Base-by-base conservation (phyloP, 192 early-diverging fungal species). In the Backusella westeae region DNA sequence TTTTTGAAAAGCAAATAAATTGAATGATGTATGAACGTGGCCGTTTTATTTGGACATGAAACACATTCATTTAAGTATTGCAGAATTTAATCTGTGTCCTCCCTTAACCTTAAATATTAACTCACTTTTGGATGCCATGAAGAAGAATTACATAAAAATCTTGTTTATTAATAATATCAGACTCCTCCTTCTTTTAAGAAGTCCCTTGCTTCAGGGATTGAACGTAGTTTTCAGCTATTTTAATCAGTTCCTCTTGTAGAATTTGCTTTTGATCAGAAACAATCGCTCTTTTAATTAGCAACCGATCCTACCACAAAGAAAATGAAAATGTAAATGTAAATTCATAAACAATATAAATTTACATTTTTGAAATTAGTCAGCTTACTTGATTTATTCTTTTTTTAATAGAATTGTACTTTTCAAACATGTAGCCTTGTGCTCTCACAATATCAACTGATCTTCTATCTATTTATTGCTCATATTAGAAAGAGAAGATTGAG, bases 281-380 rank as follows among this genome's bases (percentile, higher is more conserved):
- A 53, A 80, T 77, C 52, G 79, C 84, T 35, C 77, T 82, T 4
- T 78, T 83, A 21, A 75, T 75, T 53, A 82, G 75, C 32, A 69
- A 75, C 9, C 83, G 76, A 44, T 76, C 81, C 72, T 83, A 83
- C 76, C 81, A 77, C 53, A 10, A 39, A 39, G 7, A 34, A 46
- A 46, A 7, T 35, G 71, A 39, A 12, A 39, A 39, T 39, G 10
- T 39, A 39, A 72, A 59, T 69, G 38, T 72, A 77, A 29, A 29
- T 29, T 29, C 29, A 17, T 77, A 7, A 49, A 66, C 2, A 65
- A 67, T 63, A 68, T 36, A 69, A 32, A 32, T 32, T 1, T 32
- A 32, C 32, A 32, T 32, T 32, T 19, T 52, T 42, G 5, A 34
- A 15, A 41, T 39, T 12, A 32, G 34, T 17, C 71, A 77, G 41